Percentiles rank a stretch among this genome's conserved stretches.
Evolutionary conservation across 2,329 filamentous ascomycete species (phyloP).

Genomic region (Pseudocercospora ulei): DNA sequence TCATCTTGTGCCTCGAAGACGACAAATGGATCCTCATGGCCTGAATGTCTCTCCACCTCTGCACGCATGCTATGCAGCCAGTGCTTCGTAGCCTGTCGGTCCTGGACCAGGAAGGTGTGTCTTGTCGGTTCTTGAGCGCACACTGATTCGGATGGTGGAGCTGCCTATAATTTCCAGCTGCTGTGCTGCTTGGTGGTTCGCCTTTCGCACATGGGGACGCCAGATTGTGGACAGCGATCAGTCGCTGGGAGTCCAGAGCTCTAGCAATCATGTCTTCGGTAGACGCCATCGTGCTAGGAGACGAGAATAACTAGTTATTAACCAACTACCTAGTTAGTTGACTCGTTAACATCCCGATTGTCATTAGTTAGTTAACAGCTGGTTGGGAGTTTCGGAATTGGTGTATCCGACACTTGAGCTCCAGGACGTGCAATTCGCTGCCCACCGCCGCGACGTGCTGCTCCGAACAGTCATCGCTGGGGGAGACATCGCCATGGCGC

Average conservation of each 20-base stretch:
- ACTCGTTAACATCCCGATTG: neutral
- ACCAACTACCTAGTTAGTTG: no score
- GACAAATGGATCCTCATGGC: slow-evolving; percentile 1
- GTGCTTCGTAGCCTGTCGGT: neutral
- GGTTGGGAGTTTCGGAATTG: neutral
- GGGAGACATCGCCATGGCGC: neutral
- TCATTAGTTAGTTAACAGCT: no score
- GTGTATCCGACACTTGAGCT: neutral
- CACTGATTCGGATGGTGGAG: neutral
- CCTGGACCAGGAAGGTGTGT: neutral
- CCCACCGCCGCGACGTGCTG: slow-evolving; percentile 2
- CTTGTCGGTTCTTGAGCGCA: neutral
- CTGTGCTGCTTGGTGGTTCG: neutral
- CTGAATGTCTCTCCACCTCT: neutral
- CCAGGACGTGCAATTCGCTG: neutral
- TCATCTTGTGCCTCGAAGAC: slow-evolving; percentile 1
- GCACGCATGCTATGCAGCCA: slow-evolving; percentile 3
- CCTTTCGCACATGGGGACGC: slow-evolving; percentile 9
- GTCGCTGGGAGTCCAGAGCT: neutral
- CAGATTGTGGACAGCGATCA: slow-evolving; percentile 4
- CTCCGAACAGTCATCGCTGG: neutral
- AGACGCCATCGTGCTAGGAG: neutral
- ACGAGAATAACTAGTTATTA: no score
- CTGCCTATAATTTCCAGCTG: neutral
- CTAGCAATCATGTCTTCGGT: neutral